These are phyloP conservation scores for Hymenoscyphus occultus DNA, from an alignment of 2,329 filamentous ascomycete species.

Conservation along the genomic window DNA sequence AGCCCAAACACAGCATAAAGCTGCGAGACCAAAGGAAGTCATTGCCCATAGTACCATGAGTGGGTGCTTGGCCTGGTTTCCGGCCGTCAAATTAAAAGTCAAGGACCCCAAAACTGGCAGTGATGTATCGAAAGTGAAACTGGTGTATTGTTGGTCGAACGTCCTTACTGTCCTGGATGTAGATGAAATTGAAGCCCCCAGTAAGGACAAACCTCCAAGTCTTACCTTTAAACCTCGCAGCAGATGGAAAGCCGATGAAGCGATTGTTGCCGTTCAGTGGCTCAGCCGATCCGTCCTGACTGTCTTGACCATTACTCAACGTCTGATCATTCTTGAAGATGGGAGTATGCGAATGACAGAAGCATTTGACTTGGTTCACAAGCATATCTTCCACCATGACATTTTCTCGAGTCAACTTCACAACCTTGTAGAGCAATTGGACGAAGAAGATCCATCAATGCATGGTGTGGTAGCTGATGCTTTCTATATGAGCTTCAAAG, in stretches of 20 bases:
- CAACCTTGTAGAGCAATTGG: slow-evolving; percentile 78
- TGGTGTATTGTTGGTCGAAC: slow-evolving; percentile 98
- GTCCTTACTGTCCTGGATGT: slow-evolving; percentile 92
- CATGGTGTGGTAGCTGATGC: slow-evolving; percentile 96
- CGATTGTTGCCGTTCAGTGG: slow-evolving; percentile 96
- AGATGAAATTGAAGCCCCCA: slow-evolving; percentile 64
- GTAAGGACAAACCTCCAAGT: slow-evolving; percentile 73
- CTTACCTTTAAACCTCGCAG: slow-evolving; percentile 80
- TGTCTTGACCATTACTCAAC: slow-evolving; percentile 89
- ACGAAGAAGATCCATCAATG: slow-evolving; percentile 84
- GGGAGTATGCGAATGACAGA: slow-evolving; percentile 86
- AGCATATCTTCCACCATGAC: slow-evolving; percentile 88
- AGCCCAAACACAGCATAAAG: slow-evolving; percentile 95
- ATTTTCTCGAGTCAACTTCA: slow-evolving; percentile 86
- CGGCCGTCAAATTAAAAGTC: slow-evolving; percentile 85
- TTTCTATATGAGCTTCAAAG: slow-evolving; percentile 95
- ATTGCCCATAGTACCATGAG: slow-evolving; percentile 87
- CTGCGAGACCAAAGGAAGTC: slow-evolving; percentile 85
- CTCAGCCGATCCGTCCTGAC: slow-evolving; percentile 88
- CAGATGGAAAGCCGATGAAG: slow-evolving; percentile 89
- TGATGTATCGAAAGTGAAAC: slow-evolving; percentile 74
- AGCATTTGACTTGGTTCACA: slow-evolving; percentile 85
- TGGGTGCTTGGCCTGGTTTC: slow-evolving; percentile 95
- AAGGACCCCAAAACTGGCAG: slow-evolving; percentile 64
- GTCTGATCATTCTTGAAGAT: slow-evolving; percentile 89